phyloP scores from a whole-genome alignment of 345 rosid species.

The Aurinia saxatilis region DNA sequence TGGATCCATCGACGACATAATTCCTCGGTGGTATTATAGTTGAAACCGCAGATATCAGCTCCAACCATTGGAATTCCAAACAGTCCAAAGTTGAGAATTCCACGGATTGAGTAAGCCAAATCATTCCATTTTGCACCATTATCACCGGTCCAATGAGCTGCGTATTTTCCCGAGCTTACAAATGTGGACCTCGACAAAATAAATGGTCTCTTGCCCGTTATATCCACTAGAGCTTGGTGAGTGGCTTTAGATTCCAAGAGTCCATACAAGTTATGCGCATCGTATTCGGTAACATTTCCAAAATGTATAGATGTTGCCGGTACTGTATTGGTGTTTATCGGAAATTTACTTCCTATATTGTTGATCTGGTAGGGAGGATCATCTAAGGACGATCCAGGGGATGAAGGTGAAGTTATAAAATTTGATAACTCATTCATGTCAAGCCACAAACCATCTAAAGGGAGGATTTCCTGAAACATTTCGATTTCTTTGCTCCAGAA shows the following conservation, averaged over 20 bases:
- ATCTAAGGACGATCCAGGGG: conserved; percentile 42
- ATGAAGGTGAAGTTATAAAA: conserved; percentile 41
- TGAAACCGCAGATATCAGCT: conserved; percentile 73
- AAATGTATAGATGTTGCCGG: conserved; percentile 53
- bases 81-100: conserved; percentile 58
- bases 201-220: conserved; percentile 56
- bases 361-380: conserved; percentile 70
- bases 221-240: conserved; percentile 39
- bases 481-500: conserved; percentile 61
- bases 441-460: conserved; percentile 67
- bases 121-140: conserved; percentile 64
- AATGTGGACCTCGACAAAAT: conserved; percentile 67
- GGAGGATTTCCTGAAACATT: conserved; percentile 39
- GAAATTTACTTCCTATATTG: conserved; percentile 30
- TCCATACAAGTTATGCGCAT: conserved; percentile 69
- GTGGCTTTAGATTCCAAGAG: conserved; percentile 57
- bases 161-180: conserved; percentile 63
- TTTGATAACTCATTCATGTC: conserved; percentile 79
- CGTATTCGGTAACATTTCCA: conserved; percentile 50
- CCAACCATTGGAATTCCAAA: conserved; percentile 87
- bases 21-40: conserved; percentile 50
- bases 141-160: conserved; percentile 87
- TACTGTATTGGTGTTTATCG: conserved; percentile 36
- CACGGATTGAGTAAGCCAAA: conserved; percentile 51
- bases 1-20: conserved; percentile 75